A percentile compares a stretch with the other conserved stretches of the same genome.
These are phyloP conservation scores for Phytopythium sindhum DNA, from an alignment of 352 stramenopile species.

Conservation along the genomic window DNA sequence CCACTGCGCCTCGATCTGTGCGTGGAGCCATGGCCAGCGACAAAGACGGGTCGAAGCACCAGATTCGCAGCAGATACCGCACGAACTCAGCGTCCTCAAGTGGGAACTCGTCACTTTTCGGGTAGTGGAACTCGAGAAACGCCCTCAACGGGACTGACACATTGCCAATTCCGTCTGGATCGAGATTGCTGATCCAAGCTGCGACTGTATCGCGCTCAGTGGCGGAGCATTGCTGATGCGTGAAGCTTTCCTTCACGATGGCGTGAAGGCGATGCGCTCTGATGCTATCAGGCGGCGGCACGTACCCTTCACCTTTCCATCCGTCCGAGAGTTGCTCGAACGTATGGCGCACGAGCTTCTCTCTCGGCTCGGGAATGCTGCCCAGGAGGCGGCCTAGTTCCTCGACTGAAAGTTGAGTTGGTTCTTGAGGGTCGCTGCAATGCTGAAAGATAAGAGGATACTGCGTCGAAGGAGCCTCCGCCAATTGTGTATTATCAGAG, in stretches of 20 bases:
- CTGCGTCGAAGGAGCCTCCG: too few species aligned
- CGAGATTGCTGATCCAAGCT: constrained; percentile 32
- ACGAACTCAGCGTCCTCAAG: constrained; percentile 63
- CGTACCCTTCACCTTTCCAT: constrained; percentile 33
- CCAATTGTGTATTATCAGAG: background rate
- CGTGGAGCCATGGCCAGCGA: background rate
- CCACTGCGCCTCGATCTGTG: constrained; percentile 5
- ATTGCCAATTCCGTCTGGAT: constrained; percentile 4
- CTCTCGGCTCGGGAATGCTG: constrained; percentile 30
- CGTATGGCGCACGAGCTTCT: constrained; percentile 35
- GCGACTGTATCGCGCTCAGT: constrained; percentile 21
- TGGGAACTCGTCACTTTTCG: constrained; percentile 40
- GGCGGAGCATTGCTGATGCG: constrained; percentile 24
- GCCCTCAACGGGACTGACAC: constrained; percentile 25
- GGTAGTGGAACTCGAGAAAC: constrained; percentile 47
- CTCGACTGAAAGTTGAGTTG: constrained; percentile 15
- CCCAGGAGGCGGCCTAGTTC: constrained; percentile 38
- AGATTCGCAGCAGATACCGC: constrained; percentile 55
- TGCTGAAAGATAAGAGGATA: constrained; percentile 30
- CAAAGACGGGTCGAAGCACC: constrained; percentile 36
- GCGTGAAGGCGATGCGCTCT: constrained; percentile 42
- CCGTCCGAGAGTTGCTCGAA: constrained; percentile 60
- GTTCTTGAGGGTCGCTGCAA: constrained; percentile 25
- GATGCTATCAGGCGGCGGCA: constrained; percentile 45
- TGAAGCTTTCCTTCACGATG: constrained; percentile 43